Conservation (phyloP, 2,329 filamentous ascomycete genomes). For the Ceratocystis alfenasii region DNA sequence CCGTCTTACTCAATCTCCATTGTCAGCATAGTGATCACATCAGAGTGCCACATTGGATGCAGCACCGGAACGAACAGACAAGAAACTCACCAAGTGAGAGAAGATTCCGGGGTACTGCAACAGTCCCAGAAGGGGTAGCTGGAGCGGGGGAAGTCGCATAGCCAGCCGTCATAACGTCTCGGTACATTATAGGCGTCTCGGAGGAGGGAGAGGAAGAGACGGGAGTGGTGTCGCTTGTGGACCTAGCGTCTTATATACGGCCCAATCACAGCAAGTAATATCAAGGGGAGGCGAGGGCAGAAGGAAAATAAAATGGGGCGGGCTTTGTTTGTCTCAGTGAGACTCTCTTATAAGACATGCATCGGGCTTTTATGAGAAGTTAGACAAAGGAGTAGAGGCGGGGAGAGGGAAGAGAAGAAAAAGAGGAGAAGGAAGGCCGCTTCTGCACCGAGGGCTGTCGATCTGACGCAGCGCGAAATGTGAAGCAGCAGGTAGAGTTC, state of each 20-base stretch:
- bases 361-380: not conserved
- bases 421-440: not conserved
- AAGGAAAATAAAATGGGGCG: not conserved
- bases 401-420: not conserved
- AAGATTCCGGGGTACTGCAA: not conserved
- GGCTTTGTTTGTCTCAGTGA: not conserved
- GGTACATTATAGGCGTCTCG: not conserved
- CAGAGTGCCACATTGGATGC: not conserved
- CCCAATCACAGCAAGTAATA: slow-evolving; percentile 7
- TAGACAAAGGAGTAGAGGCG: not conserved
- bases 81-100: not conserved
- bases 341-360: slow-evolving; percentile 11
- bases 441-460: not conserved
- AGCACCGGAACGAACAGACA: not conserved
- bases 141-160: not conserved
- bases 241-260: not conserved
- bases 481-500: too few species aligned
- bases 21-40: not conserved
- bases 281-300: not conserved
- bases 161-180: not conserved
- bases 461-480: not conserved
- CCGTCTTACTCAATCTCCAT: not conserved
- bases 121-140: not conserved
- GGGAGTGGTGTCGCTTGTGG: not conserved
- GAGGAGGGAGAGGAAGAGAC: not conserved